phyloP scores from a whole-genome alignment of 129 eudicot genomes.

The Glebionis coronaria region DNA sequence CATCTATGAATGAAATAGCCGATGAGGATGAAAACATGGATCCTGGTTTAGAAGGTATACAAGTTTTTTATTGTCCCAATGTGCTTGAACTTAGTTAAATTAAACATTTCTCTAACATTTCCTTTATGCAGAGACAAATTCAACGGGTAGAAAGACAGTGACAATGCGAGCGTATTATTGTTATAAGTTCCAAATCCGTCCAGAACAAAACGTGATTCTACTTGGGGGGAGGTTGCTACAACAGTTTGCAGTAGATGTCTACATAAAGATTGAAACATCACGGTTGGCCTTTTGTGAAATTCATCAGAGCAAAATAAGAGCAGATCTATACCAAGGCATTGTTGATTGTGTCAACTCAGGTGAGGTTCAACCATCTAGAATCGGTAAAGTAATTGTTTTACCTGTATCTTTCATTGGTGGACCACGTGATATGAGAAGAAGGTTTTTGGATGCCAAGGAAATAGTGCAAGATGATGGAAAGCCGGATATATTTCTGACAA shows the following conservation, averaged over 20 bases:
- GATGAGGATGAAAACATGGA: neutral
- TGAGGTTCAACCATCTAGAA: neutral
- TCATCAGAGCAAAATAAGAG: neutral
- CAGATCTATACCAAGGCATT: conserved; percentile 16
- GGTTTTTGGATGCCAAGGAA: conserved; percentile 27
- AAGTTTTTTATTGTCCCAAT: neutral
- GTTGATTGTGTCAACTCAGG: conserved; percentile 12
- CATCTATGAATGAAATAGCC: neutral
- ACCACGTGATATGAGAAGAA: conserved; percentile 24
- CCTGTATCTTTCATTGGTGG: conserved; percentile 34
- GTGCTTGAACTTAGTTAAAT: too few relatives aligned
- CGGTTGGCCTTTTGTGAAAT: conserved; percentile 2
- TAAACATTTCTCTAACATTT: neutral
- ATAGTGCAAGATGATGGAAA: conserved; percentile 22
- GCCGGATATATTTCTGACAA: conserved; percentile 32
- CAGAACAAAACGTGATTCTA: neutral
- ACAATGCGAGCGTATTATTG: neutral
- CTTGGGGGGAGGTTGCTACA: conserved; percentile 16
- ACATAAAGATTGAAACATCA: conserved; percentile 20
- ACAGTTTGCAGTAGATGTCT: conserved; percentile 22
- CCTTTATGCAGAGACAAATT: neutral
- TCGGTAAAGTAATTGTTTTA: conserved; percentile 21
- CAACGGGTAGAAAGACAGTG: neutral
- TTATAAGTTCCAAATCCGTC: neutral
- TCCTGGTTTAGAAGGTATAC: too few relatives aligned